Conservation (phyloP, 257 asterid genomes). For the Mentha longifolia region DNA sequence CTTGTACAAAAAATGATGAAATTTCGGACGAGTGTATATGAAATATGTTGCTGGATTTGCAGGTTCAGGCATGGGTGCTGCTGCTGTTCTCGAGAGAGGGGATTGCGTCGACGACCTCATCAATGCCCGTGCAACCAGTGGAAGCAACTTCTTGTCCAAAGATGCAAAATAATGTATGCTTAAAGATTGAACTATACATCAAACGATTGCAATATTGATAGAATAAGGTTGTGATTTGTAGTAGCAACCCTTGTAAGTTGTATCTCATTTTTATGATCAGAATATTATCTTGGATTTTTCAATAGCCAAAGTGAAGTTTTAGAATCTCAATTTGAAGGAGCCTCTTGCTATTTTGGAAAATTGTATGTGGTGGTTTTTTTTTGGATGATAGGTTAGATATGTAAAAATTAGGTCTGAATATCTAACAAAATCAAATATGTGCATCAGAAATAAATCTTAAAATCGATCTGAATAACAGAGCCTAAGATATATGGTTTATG, state of each 20-base stretch:
- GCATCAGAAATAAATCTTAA: no score
- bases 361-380: no score
- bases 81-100: conserved; percentile 91
- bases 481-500: no score
- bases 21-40: neutral
- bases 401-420: no score
- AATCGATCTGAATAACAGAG: no score
- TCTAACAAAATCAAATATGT: no score
- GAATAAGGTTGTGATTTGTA: neutral
- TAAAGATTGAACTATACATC: neutral
- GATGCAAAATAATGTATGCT: conserved; percentile 38
- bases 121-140: conserved; percentile 42
- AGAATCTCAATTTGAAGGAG: neutral
- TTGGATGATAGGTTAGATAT: no score
- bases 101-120: conserved; percentile 66
- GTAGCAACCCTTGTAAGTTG: neutral
- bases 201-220: neutral
- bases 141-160: conserved; percentile 43
- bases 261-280: neutral
- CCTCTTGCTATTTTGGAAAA: no score
- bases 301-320: neutral
- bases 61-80: conserved; percentile 98
- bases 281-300: neutral
- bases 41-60: conserved; percentile 32
- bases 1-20: no score